Evolutionary conservation across 2,329 filamentous ascomycete species (phyloP).

Genomic region (Tolypocladium sp.): DNA sequence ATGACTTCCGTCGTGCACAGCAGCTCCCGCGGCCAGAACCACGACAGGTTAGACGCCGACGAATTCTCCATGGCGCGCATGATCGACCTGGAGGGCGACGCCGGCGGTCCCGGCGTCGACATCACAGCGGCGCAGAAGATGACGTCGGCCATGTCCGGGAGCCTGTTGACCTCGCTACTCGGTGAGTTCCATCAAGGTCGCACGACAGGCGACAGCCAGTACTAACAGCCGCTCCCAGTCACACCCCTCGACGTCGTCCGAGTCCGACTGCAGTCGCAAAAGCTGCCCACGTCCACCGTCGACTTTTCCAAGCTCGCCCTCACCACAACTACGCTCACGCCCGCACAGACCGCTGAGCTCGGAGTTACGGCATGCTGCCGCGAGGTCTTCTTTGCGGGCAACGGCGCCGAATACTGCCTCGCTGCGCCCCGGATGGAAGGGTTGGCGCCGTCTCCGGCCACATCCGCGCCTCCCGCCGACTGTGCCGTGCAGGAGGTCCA

Average conservation of each 20-base stretch:
- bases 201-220: not conserved
- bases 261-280: slow-evolving; percentile 85
- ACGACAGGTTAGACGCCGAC: slow-evolving; percentile 19
- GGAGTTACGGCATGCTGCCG: slow-evolving; percentile 92
- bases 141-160: slow-evolving; percentile 86
- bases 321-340: slow-evolving; percentile 49
- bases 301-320: slow-evolving; percentile 48
- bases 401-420: slow-evolving; percentile 72
- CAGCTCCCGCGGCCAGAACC: slow-evolving; percentile 12
- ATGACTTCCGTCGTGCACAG: slow-evolving; percentile 7
- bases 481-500: slow-evolving; percentile 87
- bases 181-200: slow-evolving; percentile 43
- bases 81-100: slow-evolving; percentile 8
- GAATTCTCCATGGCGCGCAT: slow-evolving; percentile 19
- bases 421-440: slow-evolving; percentile 51
- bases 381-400: slow-evolving; percentile 93
- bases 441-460: slow-evolving; percentile 32
- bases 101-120: slow-evolving; percentile 38
- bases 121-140: slow-evolving; percentile 86
- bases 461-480: slow-evolving; percentile 42
- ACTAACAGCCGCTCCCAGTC: slow-evolving; percentile 39
- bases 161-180: slow-evolving; percentile 78
- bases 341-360: slow-evolving; percentile 68
- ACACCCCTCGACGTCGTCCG: slow-evolving; percentile 96
- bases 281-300: slow-evolving; percentile 36